phyloP scores from a whole-genome alignment of 768 basidiomycete species.

The Cystobasidium ongulense region DNA sequence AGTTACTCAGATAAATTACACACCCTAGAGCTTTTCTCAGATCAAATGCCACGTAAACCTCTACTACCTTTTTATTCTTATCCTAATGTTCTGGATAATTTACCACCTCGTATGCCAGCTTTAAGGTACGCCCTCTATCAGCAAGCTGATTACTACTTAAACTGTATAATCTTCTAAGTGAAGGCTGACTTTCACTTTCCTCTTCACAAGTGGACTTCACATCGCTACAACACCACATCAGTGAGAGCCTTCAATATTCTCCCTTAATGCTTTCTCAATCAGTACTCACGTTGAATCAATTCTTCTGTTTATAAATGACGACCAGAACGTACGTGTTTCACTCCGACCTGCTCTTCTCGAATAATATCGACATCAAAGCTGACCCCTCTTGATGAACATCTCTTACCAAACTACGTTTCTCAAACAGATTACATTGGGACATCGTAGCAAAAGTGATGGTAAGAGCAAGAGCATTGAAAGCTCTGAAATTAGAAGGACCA shows the following conservation, averaged over 20 bases:
- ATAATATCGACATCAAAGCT: too few species aligned
- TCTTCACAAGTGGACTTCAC: background rate
- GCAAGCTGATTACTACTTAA: background rate
- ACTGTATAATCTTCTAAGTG: too few species aligned
- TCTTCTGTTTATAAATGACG: background rate
- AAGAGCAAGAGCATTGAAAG: background rate
- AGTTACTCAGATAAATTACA: conserved; percentile 11
- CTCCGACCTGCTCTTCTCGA: too few species aligned
- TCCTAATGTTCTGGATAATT: conserved; percentile 10
- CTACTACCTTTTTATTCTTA: conserved; percentile 1
- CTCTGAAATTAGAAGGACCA: conserved; percentile 10
- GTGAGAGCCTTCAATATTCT: too few species aligned
- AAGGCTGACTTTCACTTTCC: background rate
- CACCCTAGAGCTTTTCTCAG: background rate
- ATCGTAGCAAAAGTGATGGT: conserved; percentile 6
- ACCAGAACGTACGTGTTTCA: background rate
- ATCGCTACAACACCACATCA: conserved; percentile 1
- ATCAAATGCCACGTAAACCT: conserved; percentile 6
- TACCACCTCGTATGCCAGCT: background rate
- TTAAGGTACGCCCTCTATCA: background rate
- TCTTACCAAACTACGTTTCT: background rate
- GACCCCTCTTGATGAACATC: background rate
- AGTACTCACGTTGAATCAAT: background rate
- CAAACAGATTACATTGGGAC: background rate
- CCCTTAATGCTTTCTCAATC: too few species aligned